phyloP scores from a whole-genome alignment of 371 early-diverging fungal genomes.

The Lichtheimia ornata region DNA sequence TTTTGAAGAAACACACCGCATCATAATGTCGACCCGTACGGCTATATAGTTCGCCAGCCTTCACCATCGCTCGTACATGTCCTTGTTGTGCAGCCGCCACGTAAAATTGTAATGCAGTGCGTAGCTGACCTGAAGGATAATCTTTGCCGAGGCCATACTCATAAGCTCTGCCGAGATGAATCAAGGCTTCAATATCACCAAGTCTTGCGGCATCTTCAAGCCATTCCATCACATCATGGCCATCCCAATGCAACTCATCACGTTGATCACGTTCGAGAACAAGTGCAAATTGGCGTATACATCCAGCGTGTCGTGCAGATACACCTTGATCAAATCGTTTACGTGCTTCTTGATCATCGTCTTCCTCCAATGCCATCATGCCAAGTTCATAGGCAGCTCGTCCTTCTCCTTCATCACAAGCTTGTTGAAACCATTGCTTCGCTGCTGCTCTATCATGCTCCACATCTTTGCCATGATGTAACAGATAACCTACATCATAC shows the following conservation, averaged over 20 bases:
- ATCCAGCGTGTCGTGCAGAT: conserved; percentile 18
- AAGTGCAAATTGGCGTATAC: conserved; percentile 25
- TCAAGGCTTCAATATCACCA: conserved; percentile 22
- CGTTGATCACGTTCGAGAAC: conserved; percentile 14
- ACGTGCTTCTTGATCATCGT: conserved; percentile 16
- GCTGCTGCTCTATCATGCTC: conserved; percentile 3
- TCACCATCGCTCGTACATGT: conserved; percentile 17
- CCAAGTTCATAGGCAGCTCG: conserved; percentile 23
- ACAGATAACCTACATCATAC: conserved; percentile 12
- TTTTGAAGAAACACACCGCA: conserved; percentile 19
- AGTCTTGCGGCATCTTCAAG: conserved; percentile 18
- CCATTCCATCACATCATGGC: conserved; percentile 14
- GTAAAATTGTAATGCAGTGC: conserved; percentile 12
- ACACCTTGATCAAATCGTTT: conserved; percentile 19
- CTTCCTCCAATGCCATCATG: conserved; percentile 8
- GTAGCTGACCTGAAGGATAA: background rate
- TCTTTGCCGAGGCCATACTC: conserved; percentile 19
- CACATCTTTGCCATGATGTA: conserved; percentile 3
- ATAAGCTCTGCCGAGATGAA: conserved; percentile 15
- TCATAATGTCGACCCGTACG: conserved; percentile 12
- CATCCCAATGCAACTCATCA: conserved; percentile 12
- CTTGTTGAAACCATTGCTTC: conserved; percentile 16
- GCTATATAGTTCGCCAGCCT: conserved; percentile 17
- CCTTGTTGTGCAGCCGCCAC: conserved; percentile 17
- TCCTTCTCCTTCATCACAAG: conserved; percentile 18